Percentiles rank a stretch among this genome's conserved stretches.
These are phyloP conservation scores for Nothopassalora personata DNA, from an alignment of 2,329 filamentous ascomycete genomes.

Conservation along the genomic window DNA sequence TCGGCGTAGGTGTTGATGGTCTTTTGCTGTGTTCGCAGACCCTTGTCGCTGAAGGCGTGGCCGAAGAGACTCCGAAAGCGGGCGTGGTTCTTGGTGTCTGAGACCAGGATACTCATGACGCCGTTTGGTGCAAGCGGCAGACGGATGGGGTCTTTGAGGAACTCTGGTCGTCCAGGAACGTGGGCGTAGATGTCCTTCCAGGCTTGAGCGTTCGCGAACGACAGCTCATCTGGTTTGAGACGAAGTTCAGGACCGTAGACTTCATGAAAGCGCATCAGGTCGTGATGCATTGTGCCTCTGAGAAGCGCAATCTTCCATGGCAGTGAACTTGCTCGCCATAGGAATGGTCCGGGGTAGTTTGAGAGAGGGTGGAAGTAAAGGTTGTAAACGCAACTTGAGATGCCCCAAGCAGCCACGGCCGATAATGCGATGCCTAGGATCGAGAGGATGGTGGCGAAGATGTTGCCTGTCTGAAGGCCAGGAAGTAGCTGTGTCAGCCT, in stretches of 20 bases:
- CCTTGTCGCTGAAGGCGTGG: conserved; percentile 33
- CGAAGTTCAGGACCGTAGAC: conserved; percentile 42
- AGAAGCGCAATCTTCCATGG: background rate
- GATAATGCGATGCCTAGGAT: conserved; percentile 7
- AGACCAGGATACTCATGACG: background rate
- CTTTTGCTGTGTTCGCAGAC: conserved; percentile 34
- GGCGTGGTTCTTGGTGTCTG: background rate
- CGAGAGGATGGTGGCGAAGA: background rate
- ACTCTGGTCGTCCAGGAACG: background rate
- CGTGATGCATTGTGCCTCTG: background rate
- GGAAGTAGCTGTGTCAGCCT: background rate
- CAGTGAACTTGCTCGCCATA: background rate
- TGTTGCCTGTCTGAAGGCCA: background rate
- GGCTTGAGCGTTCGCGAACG: conserved; percentile 36
- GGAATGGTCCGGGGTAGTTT: conserved; percentile 3
- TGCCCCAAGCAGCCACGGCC: conserved; percentile 9
- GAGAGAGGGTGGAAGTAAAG: conserved; percentile 41
- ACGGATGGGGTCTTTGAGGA: background rate
- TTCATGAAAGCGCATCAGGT: conserved; percentile 27
- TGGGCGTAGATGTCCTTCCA: conserved; percentile 44
- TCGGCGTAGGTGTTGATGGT: conserved; percentile 34
- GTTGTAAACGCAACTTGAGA: conserved; percentile 23
- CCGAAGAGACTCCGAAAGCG: background rate
- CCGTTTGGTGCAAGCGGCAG: background rate
- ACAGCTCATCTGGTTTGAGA: conserved; percentile 44